Evolutionary conservation across 2,329 filamentous ascomycete species (phyloP), one percentile per base, ranked within the genome.

Genomic region (Cytospora piceicola): DNA sequence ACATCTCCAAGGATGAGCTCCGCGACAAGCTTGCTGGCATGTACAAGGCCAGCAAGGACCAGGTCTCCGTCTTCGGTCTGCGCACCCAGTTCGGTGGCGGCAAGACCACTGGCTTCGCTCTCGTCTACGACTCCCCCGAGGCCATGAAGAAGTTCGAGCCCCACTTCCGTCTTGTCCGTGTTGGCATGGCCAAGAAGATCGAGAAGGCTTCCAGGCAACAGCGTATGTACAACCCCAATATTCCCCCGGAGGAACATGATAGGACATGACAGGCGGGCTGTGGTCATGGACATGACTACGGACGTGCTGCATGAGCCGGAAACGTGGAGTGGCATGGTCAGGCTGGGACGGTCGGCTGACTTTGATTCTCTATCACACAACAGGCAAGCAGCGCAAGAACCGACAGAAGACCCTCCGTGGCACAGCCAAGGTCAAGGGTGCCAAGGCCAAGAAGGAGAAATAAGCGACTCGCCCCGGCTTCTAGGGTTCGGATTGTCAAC

Each of bases 371-470:
- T 59, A 27, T 64, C 51, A 46, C 14, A 67, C 67, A 75, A 86
- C 83, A 98, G 94, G 94, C 90, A 99, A 99, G 89, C 95, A 98
- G 87, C 92, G 95, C 87, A 99, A 99, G 93, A 99, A 99, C 92
- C 90, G 94, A 83, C 89, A 92, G 85, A 98, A 99, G 93, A 95
- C 94, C 80, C 91, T 97, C 82, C 92, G 95, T 76, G 95, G 95
- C 81, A 96, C 93, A 77, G 94, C 93, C 78, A 99, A 99, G 93
- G 89, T 90, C 87, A 97, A 97, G 92, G 93, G 93, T 82, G 90
- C 90, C 80, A 89, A 90, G 86, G 88, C 91, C 83, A 95, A 96
- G 89, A 96, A 97, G 91, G 92, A 92, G 84, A 89, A 91, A 88
- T 93, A 92, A 85, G 83, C 81, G 80, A 74, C 73, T 78, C 75